Base-by-base conservation (phyloP, 306 rosid species). In the Casuarina equisetifolia region DNA sequence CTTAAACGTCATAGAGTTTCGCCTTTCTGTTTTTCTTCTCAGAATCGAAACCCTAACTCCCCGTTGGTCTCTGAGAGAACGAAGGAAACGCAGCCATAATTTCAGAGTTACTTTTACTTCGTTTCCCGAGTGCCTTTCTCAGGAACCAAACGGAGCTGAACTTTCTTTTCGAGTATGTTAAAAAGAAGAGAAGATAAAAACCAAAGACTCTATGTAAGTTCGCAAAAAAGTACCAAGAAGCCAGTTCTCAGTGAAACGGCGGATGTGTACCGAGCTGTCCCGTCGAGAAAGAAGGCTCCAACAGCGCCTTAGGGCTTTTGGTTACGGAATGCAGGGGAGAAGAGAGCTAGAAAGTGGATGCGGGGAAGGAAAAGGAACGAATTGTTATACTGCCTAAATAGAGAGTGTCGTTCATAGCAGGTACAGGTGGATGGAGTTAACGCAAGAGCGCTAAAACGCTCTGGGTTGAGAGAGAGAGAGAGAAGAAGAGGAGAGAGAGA, bases 21-120 rank as follows among this genome's bases (percentile, higher is more conserved):
- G 49, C 49, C 48, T 64, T 40, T 10, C 40, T 39, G 6, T 40
- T 9, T 35, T 9, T 4, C 6, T 32, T 0, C 4, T 0, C 6
- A 35, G 36, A 61, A 62, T 66, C 6, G 50, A 66, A 66, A 66
- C 71, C 71, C 71, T 66, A 66, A 43, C 48, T 66, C 71, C 71
- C 35, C 35, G 32, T 66, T 40, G 50, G 50, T 3, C 50, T 42
- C 50, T 42, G 71, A 66, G 25, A 40, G 4, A 17, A 66, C 2
- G 19, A 64, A n/a, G 71, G 25, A 43, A 17, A 20, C 25, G 25
- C 8, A 20, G 4, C 1, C n/a, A 17, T 2, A 36, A 15, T 64
- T 66, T 40, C 17, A 25, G 13, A 66, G 35, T 42, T 42, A 3
- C 9, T 39, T 64, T 17, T 3, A 40, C 70, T 17, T 25, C 35